Conservation (phyloP, 192 early-diverging fungal species). For the Entomortierella chlamydospora region DNA sequence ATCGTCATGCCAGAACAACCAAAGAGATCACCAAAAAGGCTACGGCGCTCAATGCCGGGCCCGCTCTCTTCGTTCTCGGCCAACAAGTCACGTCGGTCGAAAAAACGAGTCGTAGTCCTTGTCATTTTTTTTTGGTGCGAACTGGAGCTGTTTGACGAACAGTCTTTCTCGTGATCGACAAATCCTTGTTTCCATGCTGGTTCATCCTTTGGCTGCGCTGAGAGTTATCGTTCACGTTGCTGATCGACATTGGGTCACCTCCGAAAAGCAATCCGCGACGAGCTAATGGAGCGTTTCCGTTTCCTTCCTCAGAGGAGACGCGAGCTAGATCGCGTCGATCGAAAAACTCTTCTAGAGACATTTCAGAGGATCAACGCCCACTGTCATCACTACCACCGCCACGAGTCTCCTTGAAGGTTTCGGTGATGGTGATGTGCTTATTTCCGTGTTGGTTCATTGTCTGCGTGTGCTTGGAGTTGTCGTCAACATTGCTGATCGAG, state of each 20-base stretch:
- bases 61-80: background rate
- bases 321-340: background rate
- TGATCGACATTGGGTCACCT: constrained; percentile 13
- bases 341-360: background rate
- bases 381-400: background rate
- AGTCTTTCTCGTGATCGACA: background rate
- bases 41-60: constrained; percentile 1
- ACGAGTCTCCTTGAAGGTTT: background rate
- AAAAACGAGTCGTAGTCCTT: background rate
- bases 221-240: constrained; percentile 25
- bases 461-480: constrained; percentile 30
- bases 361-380: background rate
- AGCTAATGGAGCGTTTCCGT: background rate
- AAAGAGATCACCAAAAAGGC: constrained; percentile 11
- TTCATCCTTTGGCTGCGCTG: constrained; percentile 25
- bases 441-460: constrained; percentile 25
- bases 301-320: background rate
- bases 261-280: constrained; percentile 12
- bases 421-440: background rate
- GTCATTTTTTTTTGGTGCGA: background rate
- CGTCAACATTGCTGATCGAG: constrained; percentile 22
- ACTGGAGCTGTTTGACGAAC: background rate
- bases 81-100: background rate
- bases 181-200: constrained; percentile 3
- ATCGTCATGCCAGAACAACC: constrained; percentile 16